Evolutionary conservation across 2,329 filamentous ascomycete genomes (phyloP).

Genomic region (Sporothrix pseudoabietina): DNA sequence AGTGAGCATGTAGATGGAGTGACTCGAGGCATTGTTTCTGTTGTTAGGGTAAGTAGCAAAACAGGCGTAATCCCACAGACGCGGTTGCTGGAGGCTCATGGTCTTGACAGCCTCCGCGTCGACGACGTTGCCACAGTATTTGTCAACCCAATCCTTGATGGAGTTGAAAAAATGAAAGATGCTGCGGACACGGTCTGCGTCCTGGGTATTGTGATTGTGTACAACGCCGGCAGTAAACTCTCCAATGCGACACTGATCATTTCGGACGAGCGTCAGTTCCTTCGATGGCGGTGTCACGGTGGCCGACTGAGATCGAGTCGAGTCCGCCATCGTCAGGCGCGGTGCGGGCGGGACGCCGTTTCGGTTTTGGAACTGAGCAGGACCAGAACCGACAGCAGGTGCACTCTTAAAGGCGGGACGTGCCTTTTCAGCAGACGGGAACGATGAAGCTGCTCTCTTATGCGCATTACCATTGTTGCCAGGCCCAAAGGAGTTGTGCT

Average conservation of each 20-base stretch:
- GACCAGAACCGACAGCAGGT: background rate
- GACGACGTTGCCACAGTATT: slow-evolving; percentile 13
- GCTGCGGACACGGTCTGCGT: slow-evolving; percentile 29
- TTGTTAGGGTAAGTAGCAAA: slow-evolving; percentile 39
- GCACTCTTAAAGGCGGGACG: background rate
- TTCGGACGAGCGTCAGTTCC: slow-evolving; percentile 18
- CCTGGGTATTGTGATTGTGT: background rate
- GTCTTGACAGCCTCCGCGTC: slow-evolving; percentile 16
- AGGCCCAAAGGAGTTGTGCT: background rate
- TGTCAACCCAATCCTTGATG: slow-evolving; percentile 34
- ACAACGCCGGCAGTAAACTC: slow-evolving; percentile 26
- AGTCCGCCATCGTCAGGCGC: background rate
- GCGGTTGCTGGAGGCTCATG: slow-evolving; percentile 27
- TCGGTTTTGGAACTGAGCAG: background rate
- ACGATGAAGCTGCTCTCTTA: background rate
- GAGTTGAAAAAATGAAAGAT: slow-evolving; percentile 35
- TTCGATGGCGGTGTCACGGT: background rate
- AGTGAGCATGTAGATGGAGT: slow-evolving; percentile 42
- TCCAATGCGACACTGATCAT: background rate
- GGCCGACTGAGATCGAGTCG: background rate
- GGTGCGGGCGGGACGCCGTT: background rate
- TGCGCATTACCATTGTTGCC: background rate
- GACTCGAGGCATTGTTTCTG: slow-evolving; percentile 38
- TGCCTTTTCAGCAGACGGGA: background rate
- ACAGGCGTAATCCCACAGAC: slow-evolving; percentile 46